Base-by-base conservation (phyloP, 2,329 filamentous ascomycete species). In the Alternaria infectoria region DNA sequence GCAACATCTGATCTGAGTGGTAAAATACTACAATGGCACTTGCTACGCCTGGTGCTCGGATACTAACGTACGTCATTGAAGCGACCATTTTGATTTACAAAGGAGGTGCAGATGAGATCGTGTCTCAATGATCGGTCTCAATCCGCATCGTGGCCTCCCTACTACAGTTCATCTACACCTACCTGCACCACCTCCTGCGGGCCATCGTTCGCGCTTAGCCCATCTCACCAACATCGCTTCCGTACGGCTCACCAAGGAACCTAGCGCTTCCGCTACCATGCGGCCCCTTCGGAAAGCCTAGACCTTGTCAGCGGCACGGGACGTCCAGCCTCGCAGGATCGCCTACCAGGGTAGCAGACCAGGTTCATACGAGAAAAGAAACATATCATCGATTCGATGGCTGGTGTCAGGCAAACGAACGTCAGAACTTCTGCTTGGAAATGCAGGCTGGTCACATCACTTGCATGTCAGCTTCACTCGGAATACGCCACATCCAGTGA, bases 241-340 rank as follows among this genome's bases (percentile, higher is more conserved):
- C 32, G 47, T 46, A 23, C 2, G 19, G 44, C 19, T 25, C 19
- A 46, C 17, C 44, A 15, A 21, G 36, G 36, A 52, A 47, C 47
- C 47, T 59, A 59, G 56, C 46, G 47, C 32, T 52, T 52, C 56
- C 56, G 56, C 47, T 45, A 49, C 23, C 21, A 44, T 44, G 46
- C 36, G 56, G 54, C 12, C 55, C 25, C 28, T 32, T 25, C 23
- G 21, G 21, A 44, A 32, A 52, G 32, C 55, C 28, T 25, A 13
- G 28, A 25, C 32, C 46, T 25, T 25, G 19, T 46, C 56, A 43
- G 46, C 56, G 56, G 56, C n/a, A 51, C 56, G 56, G 56, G 43
- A 58, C 56, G 32, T 58, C 45, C 32, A 51, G 19, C 28, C 45
- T 23, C 43, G 32, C 46, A 44, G 30, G 56, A 45, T 58, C 32